These are phyloP conservation scores for Parastagonospora nodorum DNA, from an alignment of 2,329 filamentous ascomycete genomes.

Conservation along the genomic window DNA sequence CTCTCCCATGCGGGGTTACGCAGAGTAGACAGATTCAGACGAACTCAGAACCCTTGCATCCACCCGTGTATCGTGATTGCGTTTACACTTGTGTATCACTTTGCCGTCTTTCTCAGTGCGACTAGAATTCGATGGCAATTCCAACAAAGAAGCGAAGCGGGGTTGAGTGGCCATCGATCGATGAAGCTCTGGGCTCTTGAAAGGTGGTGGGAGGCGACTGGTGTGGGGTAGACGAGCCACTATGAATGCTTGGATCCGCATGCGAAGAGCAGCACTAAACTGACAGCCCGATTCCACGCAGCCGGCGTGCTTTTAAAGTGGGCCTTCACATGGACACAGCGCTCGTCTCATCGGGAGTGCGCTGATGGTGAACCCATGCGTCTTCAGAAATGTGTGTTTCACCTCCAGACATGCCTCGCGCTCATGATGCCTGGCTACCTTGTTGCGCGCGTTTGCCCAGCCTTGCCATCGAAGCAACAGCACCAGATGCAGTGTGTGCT, in stretches of 20 bases:
- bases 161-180: slow-evolving; percentile 23
- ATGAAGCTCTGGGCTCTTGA: slow-evolving; percentile 19
- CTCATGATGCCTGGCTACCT: not conserved
- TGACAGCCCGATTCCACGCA: slow-evolving; percentile 34
- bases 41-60: not conserved
- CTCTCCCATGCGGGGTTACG: slow-evolving; percentile 15
- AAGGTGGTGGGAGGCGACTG: slow-evolving; percentile 24
- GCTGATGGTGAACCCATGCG: not conserved
- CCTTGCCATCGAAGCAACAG: too few relatives aligned
- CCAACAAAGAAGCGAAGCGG: slow-evolving; percentile 21
- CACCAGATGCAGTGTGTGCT: not conserved
- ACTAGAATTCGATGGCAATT: slow-evolving; percentile 11
- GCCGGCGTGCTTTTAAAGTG: slow-evolving; percentile 18
- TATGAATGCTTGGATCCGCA: slow-evolving; percentile 22
- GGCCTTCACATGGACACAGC: slow-evolving; percentile 1
- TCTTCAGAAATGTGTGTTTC: not conserved
- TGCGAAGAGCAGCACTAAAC: slow-evolving; percentile 24
- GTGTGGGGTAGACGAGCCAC: slow-evolving; percentile 12
- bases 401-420: not conserved
- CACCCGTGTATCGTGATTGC: not conserved
- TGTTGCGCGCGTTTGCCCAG: not conserved
- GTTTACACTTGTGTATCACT: too few relatives aligned
- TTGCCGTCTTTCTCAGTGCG: too few relatives aligned
- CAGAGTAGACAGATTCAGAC: slow-evolving; percentile 14
- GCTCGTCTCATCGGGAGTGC: too few relatives aligned